Conservation (phyloP, 495 filamentous ascomycete species). For the Bathelium albidoporum region DNA sequence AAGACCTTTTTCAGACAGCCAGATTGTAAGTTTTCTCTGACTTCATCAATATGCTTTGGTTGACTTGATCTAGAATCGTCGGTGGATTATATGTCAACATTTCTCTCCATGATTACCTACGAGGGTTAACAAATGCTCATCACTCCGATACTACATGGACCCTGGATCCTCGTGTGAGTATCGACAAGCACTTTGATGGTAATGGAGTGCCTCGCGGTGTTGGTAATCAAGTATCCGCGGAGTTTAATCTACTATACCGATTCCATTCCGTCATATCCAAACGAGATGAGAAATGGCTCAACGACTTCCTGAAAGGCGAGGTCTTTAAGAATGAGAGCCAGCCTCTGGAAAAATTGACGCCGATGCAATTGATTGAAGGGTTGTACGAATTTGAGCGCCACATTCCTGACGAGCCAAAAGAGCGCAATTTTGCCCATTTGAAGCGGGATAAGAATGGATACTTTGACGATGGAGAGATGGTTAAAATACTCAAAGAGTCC, state of each 20-base stretch:
- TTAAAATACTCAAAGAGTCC: not conserved
- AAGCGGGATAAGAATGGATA: not conserved
- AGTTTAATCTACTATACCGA: slow-evolving; percentile 67
- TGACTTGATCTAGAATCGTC: slow-evolving; percentile 37
- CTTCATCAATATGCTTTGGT: not conserved
- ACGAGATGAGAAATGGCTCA: slow-evolving; percentile 65
- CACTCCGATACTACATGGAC: slow-evolving; percentile 68
- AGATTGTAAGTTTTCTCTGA: slow-evolving; percentile 34
- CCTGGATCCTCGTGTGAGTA: slow-evolving; percentile 58
- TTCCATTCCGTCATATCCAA: slow-evolving; percentile 72
- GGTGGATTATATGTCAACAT: slow-evolving; percentile 81
- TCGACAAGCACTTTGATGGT: slow-evolving; percentile 40
- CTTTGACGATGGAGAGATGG: slow-evolving; percentile 11
- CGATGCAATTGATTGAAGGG: not conserved
- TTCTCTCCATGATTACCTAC: slow-evolving; percentile 70
- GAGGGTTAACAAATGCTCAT: slow-evolving; percentile 79
- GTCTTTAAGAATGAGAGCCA: not conserved
- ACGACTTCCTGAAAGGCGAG: slow-evolving; percentile 28
- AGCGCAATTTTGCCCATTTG: not conserved
- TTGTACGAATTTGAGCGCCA: not conserved
- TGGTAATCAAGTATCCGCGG: slow-evolving; percentile 67
- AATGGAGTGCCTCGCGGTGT: slow-evolving; percentile 52
- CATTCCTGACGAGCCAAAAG: not conserved
- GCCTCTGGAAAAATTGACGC: not conserved
- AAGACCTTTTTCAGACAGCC: slow-evolving; percentile 80